These are phyloP conservation scores for Lactifluus subvellereus DNA, from an alignment of 768 basidiomycete genomes.

Conservation along the genomic window DNA sequence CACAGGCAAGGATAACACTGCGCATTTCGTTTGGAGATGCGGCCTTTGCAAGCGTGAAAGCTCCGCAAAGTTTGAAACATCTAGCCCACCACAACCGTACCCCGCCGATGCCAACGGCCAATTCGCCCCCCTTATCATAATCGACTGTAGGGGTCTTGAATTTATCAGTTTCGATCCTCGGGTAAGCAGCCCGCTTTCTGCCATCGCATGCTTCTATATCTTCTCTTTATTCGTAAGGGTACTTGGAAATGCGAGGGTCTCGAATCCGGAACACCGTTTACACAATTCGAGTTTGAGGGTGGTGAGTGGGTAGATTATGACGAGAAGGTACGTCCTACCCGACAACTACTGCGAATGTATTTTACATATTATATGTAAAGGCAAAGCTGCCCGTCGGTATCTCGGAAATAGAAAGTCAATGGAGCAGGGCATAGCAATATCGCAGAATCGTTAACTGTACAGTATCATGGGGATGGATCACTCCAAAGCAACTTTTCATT, in stretches of 20 bases:
- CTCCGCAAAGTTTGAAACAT: slow-evolving; percentile 69
- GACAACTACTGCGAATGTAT: neutral
- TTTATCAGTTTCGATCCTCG: slow-evolving; percentile 70
- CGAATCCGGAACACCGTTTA: slow-evolving; percentile 49
- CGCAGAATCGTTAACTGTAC: slow-evolving; percentile 2
- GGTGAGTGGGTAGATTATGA: slow-evolving; percentile 87
- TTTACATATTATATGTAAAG: slow-evolving; percentile 31
- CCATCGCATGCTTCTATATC: neutral
- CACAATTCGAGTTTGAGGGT: slow-evolving; percentile 59
- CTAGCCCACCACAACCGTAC: slow-evolving; percentile 49
- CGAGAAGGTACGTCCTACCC: slow-evolving; percentile 57
- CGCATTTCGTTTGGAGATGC: slow-evolving; percentile 81
- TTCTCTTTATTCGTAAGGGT: slow-evolving; percentile 44
- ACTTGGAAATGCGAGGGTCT: slow-evolving; percentile 69
- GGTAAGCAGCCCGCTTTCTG: slow-evolving; percentile 36
- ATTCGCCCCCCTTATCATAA: slow-evolving; percentile 56
- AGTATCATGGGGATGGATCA: neutral
- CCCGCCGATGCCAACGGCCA: slow-evolving; percentile 51
- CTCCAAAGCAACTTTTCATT: neutral
- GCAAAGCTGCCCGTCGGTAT: slow-evolving; percentile 60
- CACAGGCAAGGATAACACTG: slow-evolving; percentile 59
- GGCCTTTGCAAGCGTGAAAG: slow-evolving; percentile 73
- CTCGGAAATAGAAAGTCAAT: slow-evolving; percentile 58
- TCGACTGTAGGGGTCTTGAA: slow-evolving; percentile 87
- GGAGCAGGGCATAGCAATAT: slow-evolving; percentile 50